Evolutionary conservation across 805 yeast genomes (phyloP).

Genomic region (Wilhelminamyces savonicus): DNA sequence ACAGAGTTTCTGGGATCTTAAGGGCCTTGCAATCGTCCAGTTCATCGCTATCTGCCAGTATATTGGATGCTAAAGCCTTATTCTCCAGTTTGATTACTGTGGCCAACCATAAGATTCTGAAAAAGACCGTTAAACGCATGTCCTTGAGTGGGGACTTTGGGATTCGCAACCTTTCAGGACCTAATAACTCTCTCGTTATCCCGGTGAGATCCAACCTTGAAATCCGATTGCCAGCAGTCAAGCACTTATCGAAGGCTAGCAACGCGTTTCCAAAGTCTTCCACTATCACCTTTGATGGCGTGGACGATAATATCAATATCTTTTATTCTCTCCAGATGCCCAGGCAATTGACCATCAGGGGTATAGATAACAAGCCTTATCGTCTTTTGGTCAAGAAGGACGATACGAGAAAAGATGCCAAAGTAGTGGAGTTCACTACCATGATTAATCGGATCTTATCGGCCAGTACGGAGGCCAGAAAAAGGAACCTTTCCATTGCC

Average conservation of each 20-base stretch:
- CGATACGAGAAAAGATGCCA: slow-evolving; percentile 92
- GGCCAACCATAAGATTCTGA: slow-evolving; percentile 34
- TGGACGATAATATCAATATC: slow-evolving; percentile 64
- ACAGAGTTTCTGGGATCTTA: slow-evolving; percentile 20
- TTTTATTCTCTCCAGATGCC: slow-evolving; percentile 86
- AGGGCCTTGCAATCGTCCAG: slow-evolving; percentile 8
- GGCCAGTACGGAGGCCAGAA: slow-evolving; percentile 64
- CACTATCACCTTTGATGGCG: slow-evolving; percentile 46
- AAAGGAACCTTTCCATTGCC: slow-evolving; percentile 62
- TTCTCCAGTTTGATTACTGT: slow-evolving; percentile 38
- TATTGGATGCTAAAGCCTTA: slow-evolving; percentile 24
- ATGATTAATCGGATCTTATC: slow-evolving; percentile 71
- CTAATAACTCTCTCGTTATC: slow-evolving; percentile 49
- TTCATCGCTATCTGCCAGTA: slow-evolving; percentile 7
- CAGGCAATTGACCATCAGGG: slow-evolving; percentile 64
- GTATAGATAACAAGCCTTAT: slow-evolving; percentile 72
- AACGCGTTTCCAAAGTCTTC: slow-evolving; percentile 41
- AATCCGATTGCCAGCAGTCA: slow-evolving; percentile 51
- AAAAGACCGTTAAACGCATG: slow-evolving; percentile 25
- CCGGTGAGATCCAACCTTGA: slow-evolving; percentile 71
- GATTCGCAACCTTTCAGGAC: slow-evolving; percentile 22
- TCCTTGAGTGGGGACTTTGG: slow-evolving; percentile 37
- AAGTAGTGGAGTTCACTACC: slow-evolving; percentile 85
- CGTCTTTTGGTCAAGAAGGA: slow-evolving; percentile 81
- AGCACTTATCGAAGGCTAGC: slow-evolving; percentile 33